phyloP scores from a whole-genome alignment of 805 yeast species.

The Candida saitoana region DNA sequence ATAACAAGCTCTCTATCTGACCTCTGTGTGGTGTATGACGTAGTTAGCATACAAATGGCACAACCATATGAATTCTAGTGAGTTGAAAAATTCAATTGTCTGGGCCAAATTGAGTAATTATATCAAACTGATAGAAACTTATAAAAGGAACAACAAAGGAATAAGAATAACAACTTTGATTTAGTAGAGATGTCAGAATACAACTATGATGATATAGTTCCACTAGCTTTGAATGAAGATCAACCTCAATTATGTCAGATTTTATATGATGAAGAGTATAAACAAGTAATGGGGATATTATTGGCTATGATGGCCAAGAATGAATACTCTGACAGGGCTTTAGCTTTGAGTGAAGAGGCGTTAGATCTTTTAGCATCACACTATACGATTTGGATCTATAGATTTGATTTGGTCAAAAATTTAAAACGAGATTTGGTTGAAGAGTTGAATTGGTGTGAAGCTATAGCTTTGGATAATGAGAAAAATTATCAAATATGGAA shows the following conservation, averaged over 20 bases:
- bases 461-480: slow-evolving; percentile 67
- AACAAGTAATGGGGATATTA: slow-evolving; percentile 53
- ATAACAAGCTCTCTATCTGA: slow-evolving; percentile 18
- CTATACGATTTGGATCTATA: slow-evolving; percentile 82
- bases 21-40: not conserved
- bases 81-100: not conserved
- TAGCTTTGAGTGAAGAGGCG: slow-evolving; percentile 59
- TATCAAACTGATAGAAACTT: not conserved
- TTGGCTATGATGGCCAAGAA: slow-evolving; percentile 53
- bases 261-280: slow-evolving; percentile 70
- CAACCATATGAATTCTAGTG: not conserved
- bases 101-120: not conserved
- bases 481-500: slow-evolving; percentile 98
- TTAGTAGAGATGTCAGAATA: not conserved
- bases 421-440: slow-evolving; percentile 36
- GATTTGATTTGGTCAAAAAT: slow-evolving; percentile 48
- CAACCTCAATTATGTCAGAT: slow-evolving; percentile 56
- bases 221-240: slow-evolving; percentile 40
- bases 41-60: slow-evolving; percentile 1
- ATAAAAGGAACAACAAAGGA: not conserved
- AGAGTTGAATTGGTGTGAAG: slow-evolving; percentile 79
- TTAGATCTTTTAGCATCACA: slow-evolving; percentile 79
- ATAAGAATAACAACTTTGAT: not conserved
- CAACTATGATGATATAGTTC: slow-evolving; percentile 40
- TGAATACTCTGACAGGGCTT: slow-evolving; percentile 70